Conservation (phyloP, 257 asterid genomes). For the Lantana camara region DNA sequence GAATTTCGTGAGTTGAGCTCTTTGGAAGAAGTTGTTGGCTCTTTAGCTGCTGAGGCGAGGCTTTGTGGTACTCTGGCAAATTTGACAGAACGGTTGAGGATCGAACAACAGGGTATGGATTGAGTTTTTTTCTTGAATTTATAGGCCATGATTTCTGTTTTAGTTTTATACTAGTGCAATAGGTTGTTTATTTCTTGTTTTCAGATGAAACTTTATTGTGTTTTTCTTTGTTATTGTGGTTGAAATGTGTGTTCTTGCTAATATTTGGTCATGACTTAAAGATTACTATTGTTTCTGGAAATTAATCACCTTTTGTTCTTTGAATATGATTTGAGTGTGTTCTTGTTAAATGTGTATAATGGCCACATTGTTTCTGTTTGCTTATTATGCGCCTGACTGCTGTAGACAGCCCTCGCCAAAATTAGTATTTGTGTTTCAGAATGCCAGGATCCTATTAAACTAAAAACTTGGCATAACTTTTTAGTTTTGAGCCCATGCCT, state of each 20-base stretch:
- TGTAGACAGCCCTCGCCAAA: too few species aligned
- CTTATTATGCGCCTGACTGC: too few species aligned
- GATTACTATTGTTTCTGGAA: too few species aligned
- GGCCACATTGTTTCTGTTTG: too few species aligned
- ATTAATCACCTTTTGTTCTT: too few species aligned
- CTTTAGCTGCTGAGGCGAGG: conserved; percentile 76
- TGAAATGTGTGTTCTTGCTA: conserved; percentile 1
- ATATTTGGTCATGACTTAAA: too few species aligned
- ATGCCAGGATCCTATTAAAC: too few species aligned
- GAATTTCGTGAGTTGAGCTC: conserved; percentile 67
- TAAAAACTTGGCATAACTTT: too few species aligned
- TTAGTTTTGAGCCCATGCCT: too few species aligned
- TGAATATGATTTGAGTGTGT: too few species aligned
- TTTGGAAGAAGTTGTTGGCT: conserved; percentile 52
- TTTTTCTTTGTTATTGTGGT: neutral
- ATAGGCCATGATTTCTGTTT: neutral
- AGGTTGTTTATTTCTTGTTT: neutral
- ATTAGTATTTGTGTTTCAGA: too few species aligned
- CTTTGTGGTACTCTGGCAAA: conserved; percentile 60
- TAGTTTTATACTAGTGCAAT: neutral
- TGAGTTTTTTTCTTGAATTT: conserved; percentile 1
- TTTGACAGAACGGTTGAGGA: conserved; percentile 54
- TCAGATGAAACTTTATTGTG: neutral
- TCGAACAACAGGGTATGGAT: conserved; percentile 43
- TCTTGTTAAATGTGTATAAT: too few species aligned